A percentile compares a stretch with the other conserved stretches of the same genome.
Conservation (phyloP, 768 basidiomycete genomes). For the Kwoniella shandongensis region DNA sequence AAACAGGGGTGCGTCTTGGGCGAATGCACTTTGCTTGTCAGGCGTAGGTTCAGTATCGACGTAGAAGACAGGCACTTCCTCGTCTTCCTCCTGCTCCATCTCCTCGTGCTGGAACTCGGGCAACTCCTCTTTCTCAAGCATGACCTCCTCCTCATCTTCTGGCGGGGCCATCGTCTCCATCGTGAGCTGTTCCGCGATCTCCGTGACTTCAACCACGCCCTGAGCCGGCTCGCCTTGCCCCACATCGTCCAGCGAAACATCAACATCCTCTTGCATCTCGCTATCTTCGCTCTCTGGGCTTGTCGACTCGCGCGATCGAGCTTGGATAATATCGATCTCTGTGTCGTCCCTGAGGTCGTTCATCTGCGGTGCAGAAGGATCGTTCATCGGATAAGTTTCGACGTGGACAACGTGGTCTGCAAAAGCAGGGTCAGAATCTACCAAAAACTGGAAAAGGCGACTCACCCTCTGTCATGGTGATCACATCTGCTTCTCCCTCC, state of each 20-base stretch:
- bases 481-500: constrained; percentile 46
- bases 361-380: constrained; percentile 42
- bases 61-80: neutral
- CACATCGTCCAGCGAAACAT: neutral
- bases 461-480: constrained; percentile 34
- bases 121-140: neutral
- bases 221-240: neutral
- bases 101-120: no score
- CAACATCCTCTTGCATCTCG: neutral
- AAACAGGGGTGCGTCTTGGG: constrained; percentile 26
- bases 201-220: neutral
- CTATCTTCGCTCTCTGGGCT: neutral
- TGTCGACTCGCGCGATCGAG: neutral
- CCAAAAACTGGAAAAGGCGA: neutral
- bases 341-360: constrained; percentile 25
- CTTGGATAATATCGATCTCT: constrained; percentile 28
- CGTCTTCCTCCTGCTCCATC: neutral
- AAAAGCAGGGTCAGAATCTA: neutral
- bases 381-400: constrained; percentile 28
- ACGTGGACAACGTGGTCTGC: constrained; percentile 29
- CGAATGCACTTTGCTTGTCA: neutral
- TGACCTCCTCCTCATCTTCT: neutral
- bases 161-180: neutral
- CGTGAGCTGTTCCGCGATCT: neutral
- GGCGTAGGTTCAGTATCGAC: neutral